Evolutionary conservation across 768 basidiomycete genomes (phyloP).

Genomic region (Calocybe indica): DNA sequence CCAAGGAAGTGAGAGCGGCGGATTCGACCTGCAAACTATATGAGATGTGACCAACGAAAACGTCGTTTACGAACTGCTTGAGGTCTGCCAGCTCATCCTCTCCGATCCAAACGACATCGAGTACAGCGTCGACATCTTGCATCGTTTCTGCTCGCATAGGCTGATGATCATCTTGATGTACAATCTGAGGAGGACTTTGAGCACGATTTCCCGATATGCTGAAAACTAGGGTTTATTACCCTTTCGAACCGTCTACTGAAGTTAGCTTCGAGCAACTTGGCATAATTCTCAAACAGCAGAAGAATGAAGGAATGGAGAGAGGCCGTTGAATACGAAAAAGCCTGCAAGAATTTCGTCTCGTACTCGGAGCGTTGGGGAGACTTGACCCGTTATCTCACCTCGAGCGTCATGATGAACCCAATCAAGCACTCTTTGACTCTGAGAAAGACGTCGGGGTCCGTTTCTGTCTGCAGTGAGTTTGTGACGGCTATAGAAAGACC

Average conservation of each 20-base stretch:
- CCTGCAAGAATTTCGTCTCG: constrained; percentile 33
- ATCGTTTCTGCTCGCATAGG: constrained; percentile 70
- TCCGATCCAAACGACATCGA: constrained; percentile 81
- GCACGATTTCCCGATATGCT: not conserved
- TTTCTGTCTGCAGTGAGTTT: constrained; percentile 63
- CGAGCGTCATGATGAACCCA: constrained; percentile 86
- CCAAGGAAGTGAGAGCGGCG: constrained; percentile 83
- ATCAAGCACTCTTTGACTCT: constrained; percentile 79
- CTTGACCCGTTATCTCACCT: constrained; percentile 40
- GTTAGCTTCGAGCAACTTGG: constrained; percentile 71
- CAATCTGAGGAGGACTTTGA: constrained; percentile 45
- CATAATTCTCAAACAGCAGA: constrained; percentile 88
- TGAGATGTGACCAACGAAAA: not conserved
- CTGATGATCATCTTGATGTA: constrained; percentile 81
- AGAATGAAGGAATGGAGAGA: constrained; percentile 80
- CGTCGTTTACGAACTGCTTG: constrained; percentile 35
- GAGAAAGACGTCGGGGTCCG: constrained; percentile 76
- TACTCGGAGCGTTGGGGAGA: not conserved
- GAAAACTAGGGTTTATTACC: constrained; percentile 35
- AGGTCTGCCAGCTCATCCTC: constrained; percentile 60
- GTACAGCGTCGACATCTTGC: constrained; percentile 62
- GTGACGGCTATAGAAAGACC: constrained; percentile 72
- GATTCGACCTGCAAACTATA: constrained; percentile 38
- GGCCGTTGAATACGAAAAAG: constrained; percentile 81
- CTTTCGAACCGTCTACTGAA: constrained; percentile 78